Evolutionary conservation across 2,329 filamentous ascomycete species (phyloP).

Genomic region (Sporothrix humicola): DNA sequence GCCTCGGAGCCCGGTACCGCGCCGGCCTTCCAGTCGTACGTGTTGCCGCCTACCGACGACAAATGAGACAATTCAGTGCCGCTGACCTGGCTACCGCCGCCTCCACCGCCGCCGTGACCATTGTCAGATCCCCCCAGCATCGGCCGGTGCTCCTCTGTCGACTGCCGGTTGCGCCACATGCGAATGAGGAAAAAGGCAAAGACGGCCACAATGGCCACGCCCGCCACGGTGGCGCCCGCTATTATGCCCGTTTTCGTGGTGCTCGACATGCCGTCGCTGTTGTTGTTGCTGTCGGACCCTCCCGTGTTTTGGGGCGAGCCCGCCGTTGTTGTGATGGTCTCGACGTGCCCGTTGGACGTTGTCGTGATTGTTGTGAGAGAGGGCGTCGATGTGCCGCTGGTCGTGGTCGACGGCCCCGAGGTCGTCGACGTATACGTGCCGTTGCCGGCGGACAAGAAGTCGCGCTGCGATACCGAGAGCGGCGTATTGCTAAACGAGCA

Average conservation of each 20-base stretch:
- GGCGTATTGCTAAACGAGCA: constrained; percentile 54
- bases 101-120: constrained; percentile 33
- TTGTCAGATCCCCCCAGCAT: constrained; percentile 38
- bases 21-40: constrained; percentile 32
- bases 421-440: constrained; percentile 28
- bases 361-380: constrained; percentile 35
- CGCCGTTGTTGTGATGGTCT: constrained; percentile 34
- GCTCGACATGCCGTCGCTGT: constrained; percentile 38
- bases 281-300: background rate
- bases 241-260: constrained; percentile 43
- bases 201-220: constrained; percentile 38
- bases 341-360: constrained; percentile 23
- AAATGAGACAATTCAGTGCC: constrained; percentile 23
- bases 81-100: background rate
- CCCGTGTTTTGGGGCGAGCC: constrained; percentile 15
- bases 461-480: constrained; percentile 49
- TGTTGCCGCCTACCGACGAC: constrained; percentile 8
- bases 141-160: constrained; percentile 42
- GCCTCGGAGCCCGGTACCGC: background rate
- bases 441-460: constrained; percentile 49
- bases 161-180: constrained; percentile 37
- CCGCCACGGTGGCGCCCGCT: constrained; percentile 36
- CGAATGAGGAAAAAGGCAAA: constrained; percentile 40
- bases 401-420: constrained; percentile 20
- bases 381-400: constrained; percentile 24